Evolutionary conservation across 345 rosid genomes (phyloP).

Genomic region (Populus pruinosa): DNA sequence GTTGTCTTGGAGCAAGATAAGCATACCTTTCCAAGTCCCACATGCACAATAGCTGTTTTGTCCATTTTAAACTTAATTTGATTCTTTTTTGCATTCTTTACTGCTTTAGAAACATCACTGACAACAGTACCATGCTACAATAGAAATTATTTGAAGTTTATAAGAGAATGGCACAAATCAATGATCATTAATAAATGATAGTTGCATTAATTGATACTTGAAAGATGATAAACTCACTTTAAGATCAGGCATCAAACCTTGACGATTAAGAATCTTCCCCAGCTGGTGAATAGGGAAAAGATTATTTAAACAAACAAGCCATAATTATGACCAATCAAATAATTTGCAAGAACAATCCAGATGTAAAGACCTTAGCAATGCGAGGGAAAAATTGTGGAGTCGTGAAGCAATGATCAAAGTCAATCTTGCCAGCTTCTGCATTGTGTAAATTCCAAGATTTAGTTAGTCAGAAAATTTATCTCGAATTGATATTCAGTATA

Average conservation of each 20-base stretch:
- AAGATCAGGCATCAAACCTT: slow-evolving; percentile 81
- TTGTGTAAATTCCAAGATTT: slow-evolving; percentile 5
- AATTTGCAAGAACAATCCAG: slow-evolving; percentile 1
- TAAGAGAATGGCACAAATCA: slow-evolving; percentile 6
- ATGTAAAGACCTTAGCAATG: slow-evolving; percentile 63
- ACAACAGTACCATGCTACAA: slow-evolving; percentile 86
- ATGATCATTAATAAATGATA: background rate
- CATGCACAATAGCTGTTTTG: slow-evolving; percentile 83
- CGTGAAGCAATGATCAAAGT: slow-evolving; percentile 77
- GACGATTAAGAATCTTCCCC: slow-evolving; percentile 81
- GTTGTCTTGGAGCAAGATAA: slow-evolving; percentile 7
- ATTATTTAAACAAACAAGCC: slow-evolving; percentile 1
- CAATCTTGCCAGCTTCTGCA: slow-evolving; percentile 79
- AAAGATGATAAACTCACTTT: slow-evolving; percentile 51
- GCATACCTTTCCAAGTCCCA: slow-evolving; percentile 85
- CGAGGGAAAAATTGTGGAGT: slow-evolving; percentile 73
- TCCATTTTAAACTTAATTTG: slow-evolving; percentile 86
- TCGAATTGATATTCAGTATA: background rate
- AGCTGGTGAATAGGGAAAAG: slow-evolving; percentile 42
- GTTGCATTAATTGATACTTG: background rate
- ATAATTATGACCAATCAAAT: background rate
- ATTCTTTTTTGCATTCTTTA: slow-evolving; percentile 71
- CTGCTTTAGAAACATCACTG: slow-evolving; percentile 66
- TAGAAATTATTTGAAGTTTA: background rate
- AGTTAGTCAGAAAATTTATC: background rate